Conservation (phyloP, 768 basidiomycete species). For the Hygrocybe coccinea region DNA sequence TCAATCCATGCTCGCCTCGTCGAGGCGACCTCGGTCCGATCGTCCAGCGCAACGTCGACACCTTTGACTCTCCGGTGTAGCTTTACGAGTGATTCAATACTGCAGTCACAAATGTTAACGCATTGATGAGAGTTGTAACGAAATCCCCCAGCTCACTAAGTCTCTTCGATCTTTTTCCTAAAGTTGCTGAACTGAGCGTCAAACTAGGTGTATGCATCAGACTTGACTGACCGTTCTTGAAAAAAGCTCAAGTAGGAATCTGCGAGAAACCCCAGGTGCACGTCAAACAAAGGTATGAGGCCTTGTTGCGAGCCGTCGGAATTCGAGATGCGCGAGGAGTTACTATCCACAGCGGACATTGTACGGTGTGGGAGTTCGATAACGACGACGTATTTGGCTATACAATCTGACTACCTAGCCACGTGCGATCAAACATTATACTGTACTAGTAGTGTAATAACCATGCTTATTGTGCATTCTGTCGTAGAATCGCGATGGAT, state of each 20-base stretch:
- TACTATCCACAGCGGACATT: background rate
- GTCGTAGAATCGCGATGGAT: too few species aligned
- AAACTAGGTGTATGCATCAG: conserved; percentile 5
- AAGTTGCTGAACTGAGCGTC: conserved; percentile 16
- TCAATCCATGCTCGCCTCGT: conserved; percentile 77
- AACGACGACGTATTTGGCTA: background rate
- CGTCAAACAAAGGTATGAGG: conserved; percentile 67
- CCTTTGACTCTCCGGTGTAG: conserved; percentile 68
- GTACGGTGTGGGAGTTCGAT: background rate
- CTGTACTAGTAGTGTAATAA: too few species aligned
- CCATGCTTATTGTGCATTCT: too few species aligned
- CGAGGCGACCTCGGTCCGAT: conserved; percentile 59
- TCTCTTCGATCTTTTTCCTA: conserved; percentile 81
- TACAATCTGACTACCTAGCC: conserved; percentile 12
- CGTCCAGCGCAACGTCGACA: conserved; percentile 68
- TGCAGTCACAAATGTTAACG: conserved; percentile 26
- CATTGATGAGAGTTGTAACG: background rate
- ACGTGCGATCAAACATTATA: conserved; percentile 16
- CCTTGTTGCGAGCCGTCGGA: conserved; percentile 33
- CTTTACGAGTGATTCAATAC: conserved; percentile 68
- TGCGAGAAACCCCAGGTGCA: conserved; percentile 60
- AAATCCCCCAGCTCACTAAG: conserved; percentile 54
- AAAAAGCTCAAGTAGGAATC: conserved; percentile 84
- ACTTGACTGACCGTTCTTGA: conserved; percentile 62
- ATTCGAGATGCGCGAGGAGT: background rate